Evolutionary conservation across 192 early-diverging fungal species (phyloP).

Genomic region (Backusella sp.): DNA sequence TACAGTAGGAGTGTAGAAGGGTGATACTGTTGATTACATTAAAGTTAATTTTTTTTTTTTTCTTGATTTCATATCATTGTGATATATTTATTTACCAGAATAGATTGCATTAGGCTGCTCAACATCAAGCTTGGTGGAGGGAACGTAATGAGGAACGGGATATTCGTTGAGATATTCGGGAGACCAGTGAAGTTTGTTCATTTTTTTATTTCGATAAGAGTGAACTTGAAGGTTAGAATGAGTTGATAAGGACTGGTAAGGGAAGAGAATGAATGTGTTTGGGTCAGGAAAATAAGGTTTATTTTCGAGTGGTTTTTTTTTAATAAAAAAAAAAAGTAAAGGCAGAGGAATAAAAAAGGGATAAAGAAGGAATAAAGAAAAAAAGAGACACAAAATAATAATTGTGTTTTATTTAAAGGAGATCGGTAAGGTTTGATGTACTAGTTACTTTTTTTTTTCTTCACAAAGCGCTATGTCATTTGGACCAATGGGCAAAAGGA

Average conservation of each 20-base stretch:
- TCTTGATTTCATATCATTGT: neutral
- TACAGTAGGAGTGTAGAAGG: conserved; percentile 15
- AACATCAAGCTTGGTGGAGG: neutral
- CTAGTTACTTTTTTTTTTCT: conserved; percentile 9
- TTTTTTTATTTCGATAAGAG: conserved; percentile 6
- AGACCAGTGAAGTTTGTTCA: conserved; percentile 25
- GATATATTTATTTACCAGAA: conserved; percentile 21
- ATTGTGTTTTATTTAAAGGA: conserved; percentile 1
- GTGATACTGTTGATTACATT: neutral
- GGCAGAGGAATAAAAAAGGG: neutral
- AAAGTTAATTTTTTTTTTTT: neutral
- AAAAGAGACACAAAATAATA: neutral
- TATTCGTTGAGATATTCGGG: conserved; percentile 23
- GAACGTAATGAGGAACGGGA: conserved; percentile 8
- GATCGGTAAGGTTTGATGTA: neutral
- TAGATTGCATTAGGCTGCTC: conserved; percentile 18
- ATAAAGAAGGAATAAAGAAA: neutral
- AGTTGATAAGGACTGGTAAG: conserved; percentile 9
- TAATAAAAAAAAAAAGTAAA: neutral
- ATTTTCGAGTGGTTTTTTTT: conserved; percentile 3
- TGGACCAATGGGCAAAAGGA: conserved; percentile 18
- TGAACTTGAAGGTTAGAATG: conserved; percentile 8
- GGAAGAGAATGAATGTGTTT: conserved; percentile 1
- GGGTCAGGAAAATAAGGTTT: neutral
- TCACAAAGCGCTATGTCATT: neutral